Percentiles rank a stretch among this genome's conserved stretches.
phyloP scores from a whole-genome alignment of 2,329 filamentous ascomycete genomes.

The Epicoccum nigrum region DNA sequence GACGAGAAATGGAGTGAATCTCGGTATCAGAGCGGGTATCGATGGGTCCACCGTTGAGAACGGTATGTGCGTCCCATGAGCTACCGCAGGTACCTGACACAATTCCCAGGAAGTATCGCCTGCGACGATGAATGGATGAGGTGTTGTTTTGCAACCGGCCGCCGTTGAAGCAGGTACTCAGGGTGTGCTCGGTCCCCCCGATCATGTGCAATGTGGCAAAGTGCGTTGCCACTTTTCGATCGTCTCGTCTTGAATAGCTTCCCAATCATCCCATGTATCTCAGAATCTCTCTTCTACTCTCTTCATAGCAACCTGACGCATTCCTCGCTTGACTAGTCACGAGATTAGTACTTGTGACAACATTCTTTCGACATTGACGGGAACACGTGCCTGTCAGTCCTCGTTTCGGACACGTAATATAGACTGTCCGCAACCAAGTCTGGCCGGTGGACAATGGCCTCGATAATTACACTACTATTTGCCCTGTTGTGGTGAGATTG shows the following conservation, averaged over 20 bases:
- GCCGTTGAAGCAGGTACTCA: conserved; percentile 10
- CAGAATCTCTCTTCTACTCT: background rate
- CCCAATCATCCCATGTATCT: background rate
- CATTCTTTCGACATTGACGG: conserved; percentile 4
- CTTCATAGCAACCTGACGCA: background rate
- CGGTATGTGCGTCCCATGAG: conserved; percentile 11
- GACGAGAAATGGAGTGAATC: background rate
- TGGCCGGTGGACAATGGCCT: too few species aligned
- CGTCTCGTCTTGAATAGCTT: background rate
- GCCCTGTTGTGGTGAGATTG: too few species aligned
- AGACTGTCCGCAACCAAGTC: background rate
- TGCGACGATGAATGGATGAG: background rate
- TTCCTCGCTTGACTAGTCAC: conserved; percentile 5
- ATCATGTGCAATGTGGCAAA: background rate
- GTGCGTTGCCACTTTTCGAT: background rate
- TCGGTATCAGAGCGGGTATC: conserved; percentile 5
- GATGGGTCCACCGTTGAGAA: conserved; percentile 6
- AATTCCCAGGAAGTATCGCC: conserved; percentile 1
- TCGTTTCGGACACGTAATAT: conserved; percentile 15
- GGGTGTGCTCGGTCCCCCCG: conserved; percentile 13
- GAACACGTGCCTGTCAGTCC: background rate
- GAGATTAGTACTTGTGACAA: background rate
- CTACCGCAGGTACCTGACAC: conserved; percentile 17
- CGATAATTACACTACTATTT: too few species aligned
- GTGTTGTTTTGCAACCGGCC: conserved; percentile 7